Evolutionary conservation across 306 rosid genomes (phyloP).

Genomic region (Aeschynomene evenia): DNA sequence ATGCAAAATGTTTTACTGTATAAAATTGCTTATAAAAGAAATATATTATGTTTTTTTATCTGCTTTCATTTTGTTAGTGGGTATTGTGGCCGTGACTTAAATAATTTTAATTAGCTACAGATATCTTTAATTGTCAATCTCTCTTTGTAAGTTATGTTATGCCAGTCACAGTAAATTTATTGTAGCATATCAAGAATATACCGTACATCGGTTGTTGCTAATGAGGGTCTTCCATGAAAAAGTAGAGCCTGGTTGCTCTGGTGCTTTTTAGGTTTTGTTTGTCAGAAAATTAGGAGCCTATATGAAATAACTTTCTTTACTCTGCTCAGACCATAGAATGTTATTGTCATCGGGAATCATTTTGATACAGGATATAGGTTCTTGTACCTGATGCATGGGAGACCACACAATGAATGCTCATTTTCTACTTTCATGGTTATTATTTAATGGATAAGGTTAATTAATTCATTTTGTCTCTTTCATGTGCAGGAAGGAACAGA

Average conservation of each 20-base stretch:
- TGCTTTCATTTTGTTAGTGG: not conserved
- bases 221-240: not conserved
- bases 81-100: not conserved
- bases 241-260: not conserved
- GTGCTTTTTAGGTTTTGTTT: not conserved
- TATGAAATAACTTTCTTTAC: not conserved
- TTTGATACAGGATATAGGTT: not conserved
- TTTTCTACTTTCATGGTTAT: conserved; percentile 9
- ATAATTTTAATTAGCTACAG: not conserved
- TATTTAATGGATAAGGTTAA: conserved; percentile 19
- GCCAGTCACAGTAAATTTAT: not conserved
- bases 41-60: not conserved
- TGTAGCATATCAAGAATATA: not conserved
- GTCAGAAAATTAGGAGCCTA: not conserved
- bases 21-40: not conserved
- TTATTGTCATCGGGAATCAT: not conserved
- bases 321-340: not conserved
- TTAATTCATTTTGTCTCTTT: conserved; percentile 15
- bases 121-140: not conserved
- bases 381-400: not conserved
- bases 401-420: not conserved
- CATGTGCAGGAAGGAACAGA: conserved; percentile 72
- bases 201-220: not conserved
- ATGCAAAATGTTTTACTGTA: not conserved
- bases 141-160: not conserved